Percentiles rank a stretch among this genome's conserved stretches.
Conservation (phyloP, 352 stramenopile species). For the Phytophthora macrochlamydospora region DNA sequence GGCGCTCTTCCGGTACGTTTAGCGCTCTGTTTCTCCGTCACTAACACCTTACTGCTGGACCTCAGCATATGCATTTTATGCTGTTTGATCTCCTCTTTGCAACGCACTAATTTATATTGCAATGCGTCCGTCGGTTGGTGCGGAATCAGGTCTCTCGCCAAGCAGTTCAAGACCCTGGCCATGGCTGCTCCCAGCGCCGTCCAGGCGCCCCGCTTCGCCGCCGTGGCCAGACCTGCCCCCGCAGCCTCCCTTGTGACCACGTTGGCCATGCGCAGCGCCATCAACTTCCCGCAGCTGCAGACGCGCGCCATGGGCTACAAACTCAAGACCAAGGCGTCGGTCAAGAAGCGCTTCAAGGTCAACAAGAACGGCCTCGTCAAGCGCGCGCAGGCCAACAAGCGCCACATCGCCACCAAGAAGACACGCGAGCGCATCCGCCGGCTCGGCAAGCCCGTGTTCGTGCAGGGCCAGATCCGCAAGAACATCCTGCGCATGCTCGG, state of each 20-base stretch:
- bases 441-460: conserved; percentile 72
- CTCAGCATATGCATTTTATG: background rate
- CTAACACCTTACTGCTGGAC: background rate
- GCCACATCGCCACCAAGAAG: conserved; percentile 88
- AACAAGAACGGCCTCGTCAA: conserved; percentile 84
- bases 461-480: conserved; percentile 81
- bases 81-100: conserved; percentile 8
- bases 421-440: conserved; percentile 78
- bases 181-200: conserved; percentile 33
- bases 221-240: conserved; percentile 8
- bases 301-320: conserved; percentile 80
- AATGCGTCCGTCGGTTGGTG: background rate
- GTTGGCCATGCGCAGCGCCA: conserved; percentile 26
- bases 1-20: conserved; percentile 50
- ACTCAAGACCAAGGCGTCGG: conserved; percentile 80
- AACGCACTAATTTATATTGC: conserved; percentile 3
- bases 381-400: conserved; percentile 81
- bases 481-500: conserved; percentile 79
- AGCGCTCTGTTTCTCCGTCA: background rate
- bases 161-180: conserved; percentile 57
- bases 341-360: conserved; percentile 88
- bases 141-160: conserved; percentile 51
- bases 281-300: conserved; percentile 52
- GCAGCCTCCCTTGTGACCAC: conserved; percentile 15
- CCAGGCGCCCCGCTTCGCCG: conserved; percentile 32